Conservation (phyloP, 1,284 basidiomycete genomes). For the Trichosporon sp. region DNA sequence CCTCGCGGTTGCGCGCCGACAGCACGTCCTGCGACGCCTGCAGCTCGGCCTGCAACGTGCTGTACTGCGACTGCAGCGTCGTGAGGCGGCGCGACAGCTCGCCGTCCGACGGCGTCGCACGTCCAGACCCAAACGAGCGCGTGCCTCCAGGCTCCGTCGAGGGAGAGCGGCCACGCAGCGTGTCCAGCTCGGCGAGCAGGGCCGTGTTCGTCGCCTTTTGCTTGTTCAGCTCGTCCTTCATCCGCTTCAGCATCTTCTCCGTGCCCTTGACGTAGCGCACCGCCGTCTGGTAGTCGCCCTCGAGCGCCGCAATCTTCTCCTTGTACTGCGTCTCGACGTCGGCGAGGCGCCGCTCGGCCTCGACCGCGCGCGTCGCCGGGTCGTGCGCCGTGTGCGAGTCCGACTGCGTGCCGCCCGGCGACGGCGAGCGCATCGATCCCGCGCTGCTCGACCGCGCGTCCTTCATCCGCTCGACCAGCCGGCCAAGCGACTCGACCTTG, state of each 20-base stretch:
- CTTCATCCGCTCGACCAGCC: conserved; percentile 61
- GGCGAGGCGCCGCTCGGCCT: conserved; percentile 65
- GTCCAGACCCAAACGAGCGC: conserved; percentile 66
- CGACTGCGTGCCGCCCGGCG: conserved; percentile 18
- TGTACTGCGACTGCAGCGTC: conserved; percentile 69
- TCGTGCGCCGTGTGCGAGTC: conserved; percentile 21
- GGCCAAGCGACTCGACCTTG: conserved; percentile 61
- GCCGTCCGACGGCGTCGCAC: conserved; percentile 66
- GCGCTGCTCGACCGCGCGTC: conserved; percentile 52
- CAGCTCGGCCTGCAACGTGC: conserved; percentile 68
- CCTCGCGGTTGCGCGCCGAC: conserved; percentile 66
- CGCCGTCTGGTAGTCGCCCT: conserved; percentile 79
- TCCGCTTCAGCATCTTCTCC: conserved; percentile 96
- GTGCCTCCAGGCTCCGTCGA: conserved; percentile 55
- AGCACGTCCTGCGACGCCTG: conserved; percentile 71
- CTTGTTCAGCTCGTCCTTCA: conserved; percentile 90
- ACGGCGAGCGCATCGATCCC: conserved; percentile 36
- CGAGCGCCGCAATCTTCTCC: conserved; percentile 63
- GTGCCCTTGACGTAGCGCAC: conserved; percentile 67
- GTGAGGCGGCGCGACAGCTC: conserved; percentile 60
- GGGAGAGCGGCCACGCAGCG: conserved; percentile 58
- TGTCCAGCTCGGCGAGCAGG: conserved; percentile 75
- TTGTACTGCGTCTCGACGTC: conserved; percentile 75
- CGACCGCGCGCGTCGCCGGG: conserved; percentile 52
- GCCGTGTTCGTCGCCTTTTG: conserved; percentile 74